Evolutionary conservation across 2,329 filamentous ascomycete species (phyloP).

Genomic region (Ophiocordyceps camponoti-floridani): DNA sequence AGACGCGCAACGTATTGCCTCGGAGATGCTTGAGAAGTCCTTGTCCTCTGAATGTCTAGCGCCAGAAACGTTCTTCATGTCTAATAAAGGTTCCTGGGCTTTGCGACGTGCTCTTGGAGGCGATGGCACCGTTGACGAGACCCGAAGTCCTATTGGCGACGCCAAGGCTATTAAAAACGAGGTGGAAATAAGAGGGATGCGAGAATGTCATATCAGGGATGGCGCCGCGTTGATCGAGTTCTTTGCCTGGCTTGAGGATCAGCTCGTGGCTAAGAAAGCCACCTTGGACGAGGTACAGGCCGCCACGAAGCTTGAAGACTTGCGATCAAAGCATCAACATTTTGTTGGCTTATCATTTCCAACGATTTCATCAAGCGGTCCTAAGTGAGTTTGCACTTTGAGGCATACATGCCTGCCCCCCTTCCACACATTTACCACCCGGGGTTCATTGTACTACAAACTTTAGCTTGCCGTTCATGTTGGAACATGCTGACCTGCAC

Average conservation of each 20-base stretch:
- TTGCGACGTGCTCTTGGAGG: conserved; percentile 74
- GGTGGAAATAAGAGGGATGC: conserved; percentile 79
- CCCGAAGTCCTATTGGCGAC: conserved; percentile 73
- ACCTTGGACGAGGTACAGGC: conserved; percentile 73
- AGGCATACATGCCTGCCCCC: background rate
- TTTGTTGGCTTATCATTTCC: conserved; percentile 88
- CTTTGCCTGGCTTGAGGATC: conserved; percentile 91
- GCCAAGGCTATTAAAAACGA: conserved; percentile 92
- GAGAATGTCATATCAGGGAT: conserved; percentile 81
- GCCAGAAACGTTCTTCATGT: conserved; percentile 59
- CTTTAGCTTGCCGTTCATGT: background rate
- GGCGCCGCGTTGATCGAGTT: conserved; percentile 81
- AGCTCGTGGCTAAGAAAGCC: conserved; percentile 56
- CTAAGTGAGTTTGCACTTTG: conserved; percentile 32
- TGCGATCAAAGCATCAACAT: conserved; percentile 48
- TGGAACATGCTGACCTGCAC: background rate
- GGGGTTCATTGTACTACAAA: no score
- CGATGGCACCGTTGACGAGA: conserved; percentile 68
- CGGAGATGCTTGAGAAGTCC: conserved; percentile 19
- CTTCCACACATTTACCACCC: no score
- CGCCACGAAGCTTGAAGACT: conserved; percentile 75
- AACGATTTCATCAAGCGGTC: conserved; percentile 86
- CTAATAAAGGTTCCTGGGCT: conserved; percentile 85
- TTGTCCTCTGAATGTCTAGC: conserved; percentile 12
- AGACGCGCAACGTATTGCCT: conserved; percentile 47